Percentiles rank a stretch among this genome's conserved stretches.
Conservation (phyloP, 2,329 filamentous ascomycete species). For the Claviceps sp. region DNA sequence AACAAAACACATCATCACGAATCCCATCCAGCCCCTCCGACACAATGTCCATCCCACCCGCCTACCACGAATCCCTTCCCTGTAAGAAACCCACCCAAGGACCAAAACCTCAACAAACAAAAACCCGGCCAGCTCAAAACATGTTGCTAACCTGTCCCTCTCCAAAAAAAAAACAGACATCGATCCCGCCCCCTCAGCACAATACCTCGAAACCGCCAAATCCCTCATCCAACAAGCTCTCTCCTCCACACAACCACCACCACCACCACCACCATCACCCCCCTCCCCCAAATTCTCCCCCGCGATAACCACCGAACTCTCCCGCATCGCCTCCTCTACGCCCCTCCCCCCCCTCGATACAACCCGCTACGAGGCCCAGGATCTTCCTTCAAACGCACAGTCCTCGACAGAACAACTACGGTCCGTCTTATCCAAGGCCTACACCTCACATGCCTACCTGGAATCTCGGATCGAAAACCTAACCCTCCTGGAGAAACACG, state of each 20-base stretch:
- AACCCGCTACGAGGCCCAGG: conserved; percentile 67
- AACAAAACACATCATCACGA: too few species aligned
- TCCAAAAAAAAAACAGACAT: conserved; percentile 47
- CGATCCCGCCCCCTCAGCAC: conserved; percentile 54
- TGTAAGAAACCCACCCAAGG: conserved; percentile 38
- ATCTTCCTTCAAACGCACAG: conserved; percentile 22
- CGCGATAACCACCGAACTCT: background rate
- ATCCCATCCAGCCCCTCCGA: too few species aligned
- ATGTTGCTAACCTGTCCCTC: background rate
- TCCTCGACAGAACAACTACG: conserved; percentile 33
- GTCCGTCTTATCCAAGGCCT: conserved; percentile 44
- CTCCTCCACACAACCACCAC: background rate
- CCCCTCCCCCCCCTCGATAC: conserved; percentile 52
- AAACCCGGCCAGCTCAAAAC: background rate
- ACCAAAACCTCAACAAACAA: background rate
- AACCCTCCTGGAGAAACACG: conserved; percentile 62
- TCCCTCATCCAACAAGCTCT: conserved; percentile 55
- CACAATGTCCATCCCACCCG: conserved; percentile 17
- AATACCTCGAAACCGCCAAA: conserved; percentile 52
- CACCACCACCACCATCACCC: background rate
- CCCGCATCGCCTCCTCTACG: conserved; percentile 37
- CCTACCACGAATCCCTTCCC: conserved; percentile 64
- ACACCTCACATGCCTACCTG: conserved; percentile 39
- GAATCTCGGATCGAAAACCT: conserved; percentile 42
- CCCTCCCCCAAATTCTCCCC: background rate